Conservation (phyloP, 1,284 basidiomycete species). For the Malassezia vespertilionis region DNA sequence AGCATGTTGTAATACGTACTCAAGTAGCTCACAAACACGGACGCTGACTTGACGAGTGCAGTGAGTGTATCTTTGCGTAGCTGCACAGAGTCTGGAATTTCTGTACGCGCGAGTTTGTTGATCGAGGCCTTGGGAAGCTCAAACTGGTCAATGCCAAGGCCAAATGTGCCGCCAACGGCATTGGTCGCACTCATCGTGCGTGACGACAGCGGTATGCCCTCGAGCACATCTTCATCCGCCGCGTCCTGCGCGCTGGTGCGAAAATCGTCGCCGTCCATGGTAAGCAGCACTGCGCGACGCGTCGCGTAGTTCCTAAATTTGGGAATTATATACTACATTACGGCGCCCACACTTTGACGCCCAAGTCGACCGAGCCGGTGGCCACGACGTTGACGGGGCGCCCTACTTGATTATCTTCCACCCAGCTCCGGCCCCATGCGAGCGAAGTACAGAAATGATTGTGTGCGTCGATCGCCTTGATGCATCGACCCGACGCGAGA, state of each 20-base stretch:
- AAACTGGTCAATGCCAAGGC: conserved; percentile 19
- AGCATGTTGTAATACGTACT: conserved; percentile 3
- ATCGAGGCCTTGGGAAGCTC: conserved; percentile 19
- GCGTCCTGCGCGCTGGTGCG: not conserved
- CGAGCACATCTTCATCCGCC: not conserved
- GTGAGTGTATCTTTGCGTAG: conserved; percentile 18
- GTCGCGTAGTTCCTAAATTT: conserved; percentile 5
- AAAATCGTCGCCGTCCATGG: not conserved
- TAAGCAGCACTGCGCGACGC: conserved; percentile 1
- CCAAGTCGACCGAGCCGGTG: conserved; percentile 37
- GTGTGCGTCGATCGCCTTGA: conserved; percentile 74
- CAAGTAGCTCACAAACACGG: conserved; percentile 22
- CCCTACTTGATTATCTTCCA: conserved; percentile 16
- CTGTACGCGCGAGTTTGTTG: conserved; percentile 15
- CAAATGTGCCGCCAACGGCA: conserved; percentile 17
- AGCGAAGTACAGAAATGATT: conserved; percentile 60
- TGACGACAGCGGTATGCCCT: conserved; percentile 3
- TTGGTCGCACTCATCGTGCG: conserved; percentile 14
- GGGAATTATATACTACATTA: conserved; percentile 11
- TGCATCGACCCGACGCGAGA: conserved; percentile 64
- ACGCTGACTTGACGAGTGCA: conserved; percentile 18
- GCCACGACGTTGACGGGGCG: conserved; percentile 43
- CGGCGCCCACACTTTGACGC: conserved; percentile 39
- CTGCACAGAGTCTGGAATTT: conserved; percentile 18
- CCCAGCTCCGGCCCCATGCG: conserved; percentile 40